Evolutionary conservation across 1,284 basidiomycete species (phyloP), one percentile per base, ranked within the genome.

Genomic region (Neolentinus lepideus): DNA sequence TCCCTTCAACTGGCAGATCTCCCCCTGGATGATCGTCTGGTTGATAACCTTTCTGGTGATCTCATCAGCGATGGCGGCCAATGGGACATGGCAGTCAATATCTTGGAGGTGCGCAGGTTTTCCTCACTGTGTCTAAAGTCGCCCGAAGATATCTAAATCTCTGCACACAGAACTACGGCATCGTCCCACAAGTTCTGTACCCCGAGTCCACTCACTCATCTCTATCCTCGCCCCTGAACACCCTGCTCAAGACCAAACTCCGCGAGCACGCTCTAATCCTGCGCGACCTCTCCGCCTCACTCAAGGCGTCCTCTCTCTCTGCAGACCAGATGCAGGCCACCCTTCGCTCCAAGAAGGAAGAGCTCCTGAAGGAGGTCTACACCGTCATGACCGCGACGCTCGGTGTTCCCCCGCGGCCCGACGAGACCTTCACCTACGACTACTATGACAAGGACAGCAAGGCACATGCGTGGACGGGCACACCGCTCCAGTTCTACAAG

Each of bases 41-140:
- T 98, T 52, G 81, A 77, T 51, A 88, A 88, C 73, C 80, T 98
- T 53, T 82, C 90, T 26, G 68, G 72, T 12, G 86, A 88, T 54
- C 90, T 92, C 26, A 86, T 95, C 67, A 88, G 84, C 62, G 95
- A 98, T 66, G 95, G 95, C 47, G 94, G 94, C 8, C 92, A 96
- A 70, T 95, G 88, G 85, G 94, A 97, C 68, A 98, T 97, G 94
- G 87, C 84, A 0, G 88, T 93, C 62, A 96, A 96, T 69, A 71
- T 97, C 27, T 75, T 96, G 25, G 79, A 83, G 75, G 81, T 81
- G 55, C 22, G 69, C 62, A 22, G 16, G 25, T 2, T 14, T 10
- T n/a, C n/a, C n/a, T n/a, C n/a, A n/a, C n/a, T n/a, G n/a, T n/a
- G n/a, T n/a, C n/a, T n/a, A n/a, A n/a, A n/a, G n/a, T n/a, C n/a